Evolutionary conservation across 2,329 filamentous ascomycete species (phyloP), one percentile per base, ranked within the genome.

Genomic region (Fusarium avenaceum): DNA sequence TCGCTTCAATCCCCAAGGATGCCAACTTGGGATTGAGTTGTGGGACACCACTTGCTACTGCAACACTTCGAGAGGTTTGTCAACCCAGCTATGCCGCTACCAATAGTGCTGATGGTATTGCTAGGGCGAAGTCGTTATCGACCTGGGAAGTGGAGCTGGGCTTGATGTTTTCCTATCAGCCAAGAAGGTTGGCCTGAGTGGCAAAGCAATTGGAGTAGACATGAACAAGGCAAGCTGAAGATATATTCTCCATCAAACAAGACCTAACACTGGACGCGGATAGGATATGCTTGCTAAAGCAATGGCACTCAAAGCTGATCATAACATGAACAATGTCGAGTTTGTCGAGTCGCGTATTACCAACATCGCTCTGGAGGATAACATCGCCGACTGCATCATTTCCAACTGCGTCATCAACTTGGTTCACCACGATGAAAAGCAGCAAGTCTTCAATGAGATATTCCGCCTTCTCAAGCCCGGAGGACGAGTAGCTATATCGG

Each of bases 401-500:
- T 86, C 83, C 65, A 91, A 90, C 76, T 91, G 88, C 61, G 87
- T 89, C 26, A 77, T 90, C 61, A 89, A 89, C 66, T 83, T 89
- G 0, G 84, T 89, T 1, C 86, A 86, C 0, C 73, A 76, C 10
- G 57, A 63, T 0, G 85, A 89, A 11, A 89, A 89, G 71, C 80
- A 77, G 7, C 62, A 35, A 0, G 86, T 84, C 0, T 90, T 90
- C 63, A 69, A 76, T 0, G 88, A 90, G 73, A 88, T 90, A 70
- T 80, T 80, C 57, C 83, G 88, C 2, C 65, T 90, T 1, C 78
- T 90, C 3, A 87, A 85, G 66, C 81, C 84, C 0, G 84, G 86
- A 5, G 88, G 88, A 1, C 77, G 87, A 8, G 76, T 90, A 11
- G 87, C 87, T 0, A 77, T 91, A 35, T 86, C 83, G 3, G 88